Evolutionary conservation across 208 protist species (phyloP), one percentile per base, ranked within the genome.

Genomic region (Wallacemonas rigidus): DNA sequence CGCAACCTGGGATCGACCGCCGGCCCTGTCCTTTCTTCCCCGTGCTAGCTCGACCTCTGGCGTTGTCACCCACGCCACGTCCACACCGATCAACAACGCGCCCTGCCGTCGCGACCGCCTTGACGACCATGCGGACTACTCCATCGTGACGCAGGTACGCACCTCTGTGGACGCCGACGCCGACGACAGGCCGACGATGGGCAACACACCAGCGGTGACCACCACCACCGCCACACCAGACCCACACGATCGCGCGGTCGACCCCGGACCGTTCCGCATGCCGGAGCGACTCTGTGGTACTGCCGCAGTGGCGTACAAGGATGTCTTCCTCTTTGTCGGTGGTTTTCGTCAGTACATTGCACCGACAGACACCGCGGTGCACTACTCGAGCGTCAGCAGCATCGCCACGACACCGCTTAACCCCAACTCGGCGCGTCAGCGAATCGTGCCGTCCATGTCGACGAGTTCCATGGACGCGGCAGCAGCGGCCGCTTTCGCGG

Each of bases 321-420:
- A 80, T 38, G 71, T 82, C 2, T 41, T 86, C 1, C 15, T 86
- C 44, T 60, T 86, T 50, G 69, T 71, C 1, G 81, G 81, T n/a
- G 81, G 81, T 3, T 74, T 75, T n/a, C 76, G 67, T 7, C 72
- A 69, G 58, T 69, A 78, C 64, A 75, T 82, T 40, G 71, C 57
- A 12, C 81, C 81, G 3, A 72, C 76, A 17, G 73, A 82, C 35
- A 79, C 74, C 0, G 81, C 81, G 5, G 69, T 77, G 43, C 74
- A 62, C 67, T 80, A 82, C 71, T 79, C 81, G 26, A 71, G 55
- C 14, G 48, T 76, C 50, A 81, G 72, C 69, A 85, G 81, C 69
- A 15, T 71, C n/a, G 60, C 71, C 1, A 61, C 76, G 15, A 77
- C 77, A 44, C 76, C 80, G 40, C 74, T 79, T 67, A 58, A 76